Evolutionary conservation across 352 stramenopile species (phyloP).

Genomic region (Aphanomyces astaci): DNA sequence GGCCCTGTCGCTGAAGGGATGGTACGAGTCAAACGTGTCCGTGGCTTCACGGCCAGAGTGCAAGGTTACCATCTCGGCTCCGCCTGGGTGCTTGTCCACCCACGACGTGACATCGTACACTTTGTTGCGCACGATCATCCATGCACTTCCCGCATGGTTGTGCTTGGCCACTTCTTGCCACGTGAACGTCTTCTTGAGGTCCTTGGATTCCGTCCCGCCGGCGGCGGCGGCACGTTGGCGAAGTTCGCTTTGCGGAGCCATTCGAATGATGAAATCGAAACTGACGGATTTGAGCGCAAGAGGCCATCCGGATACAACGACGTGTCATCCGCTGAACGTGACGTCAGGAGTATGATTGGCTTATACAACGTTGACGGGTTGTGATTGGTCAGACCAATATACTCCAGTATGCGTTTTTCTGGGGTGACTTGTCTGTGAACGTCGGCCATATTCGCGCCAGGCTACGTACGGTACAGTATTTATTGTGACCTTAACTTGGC

Average conservation of each 20-base stretch:
- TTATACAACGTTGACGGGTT: background rate
- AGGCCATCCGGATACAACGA: background rate
- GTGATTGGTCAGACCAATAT: slow-evolving; percentile 12
- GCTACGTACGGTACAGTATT: no score
- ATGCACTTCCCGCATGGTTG: slow-evolving; percentile 91
- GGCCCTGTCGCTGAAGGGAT: slow-evolving; percentile 77
- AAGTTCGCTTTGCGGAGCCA: slow-evolving; percentile 30
- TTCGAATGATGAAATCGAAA: slow-evolving; percentile 15
- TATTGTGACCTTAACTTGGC: no score
- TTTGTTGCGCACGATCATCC: slow-evolving; percentile 91
- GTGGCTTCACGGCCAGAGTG: slow-evolving; percentile 76
- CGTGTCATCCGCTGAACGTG: background rate
- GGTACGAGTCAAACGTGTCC: slow-evolving; percentile 88
- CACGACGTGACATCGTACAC: slow-evolving; percentile 92
- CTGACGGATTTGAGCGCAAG: background rate
- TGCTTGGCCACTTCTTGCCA: slow-evolving; percentile 95
- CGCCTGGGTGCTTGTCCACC: slow-evolving; percentile 76
- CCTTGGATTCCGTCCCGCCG: background rate
- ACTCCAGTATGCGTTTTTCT: background rate
- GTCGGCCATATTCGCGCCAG: no score
- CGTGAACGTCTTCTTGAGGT: slow-evolving; percentile 62
- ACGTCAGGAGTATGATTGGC: slow-evolving; percentile 13
- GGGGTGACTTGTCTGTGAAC: background rate
- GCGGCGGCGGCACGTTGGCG: slow-evolving; percentile 48
- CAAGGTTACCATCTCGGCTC: slow-evolving; percentile 69